phyloP scores from a whole-genome alignment of 306 rosid species.

The Lathyrus tuberosus region DNA sequence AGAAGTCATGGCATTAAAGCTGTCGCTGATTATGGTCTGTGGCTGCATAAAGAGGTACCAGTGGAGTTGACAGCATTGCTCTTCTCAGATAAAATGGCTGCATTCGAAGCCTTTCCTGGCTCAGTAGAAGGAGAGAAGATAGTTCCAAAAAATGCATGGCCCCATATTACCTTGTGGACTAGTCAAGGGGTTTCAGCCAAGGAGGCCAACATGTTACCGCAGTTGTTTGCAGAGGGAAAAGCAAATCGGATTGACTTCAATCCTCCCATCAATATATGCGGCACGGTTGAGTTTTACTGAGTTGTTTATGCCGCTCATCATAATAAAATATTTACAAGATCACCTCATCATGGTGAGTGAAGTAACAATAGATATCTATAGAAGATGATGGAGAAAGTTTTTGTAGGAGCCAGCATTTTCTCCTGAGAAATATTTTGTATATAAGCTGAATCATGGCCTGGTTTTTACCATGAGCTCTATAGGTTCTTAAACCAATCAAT shows the following conservation, averaged over 20 bases:
- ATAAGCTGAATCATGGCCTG: slow-evolving; percentile 21
- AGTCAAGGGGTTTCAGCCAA: slow-evolving; percentile 73
- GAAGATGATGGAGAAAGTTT: slow-evolving; percentile 43
- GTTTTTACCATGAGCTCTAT: slow-evolving; percentile 1
- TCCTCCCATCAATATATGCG: slow-evolving; percentile 62
- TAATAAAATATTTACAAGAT: neutral
- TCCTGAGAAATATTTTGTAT: slow-evolving; percentile 35
- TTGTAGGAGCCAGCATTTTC: slow-evolving; percentile 35
- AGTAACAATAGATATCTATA: slow-evolving; percentile 23
- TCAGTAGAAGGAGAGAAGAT: slow-evolving; percentile 74
- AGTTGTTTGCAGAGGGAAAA: slow-evolving; percentile 68
- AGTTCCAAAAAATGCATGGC: slow-evolving; percentile 74
- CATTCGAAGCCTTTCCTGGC: slow-evolving; percentile 79
- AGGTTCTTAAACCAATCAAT: neutral
- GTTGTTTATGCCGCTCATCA: slow-evolving; percentile 21
- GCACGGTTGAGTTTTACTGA: slow-evolving; percentile 66
- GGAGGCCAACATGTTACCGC: slow-evolving; percentile 76
- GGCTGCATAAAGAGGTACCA: slow-evolving; percentile 59
- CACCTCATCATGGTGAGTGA: slow-evolving; percentile 3
- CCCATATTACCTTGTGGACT: slow-evolving; percentile 88
- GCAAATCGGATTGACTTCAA: slow-evolving; percentile 65
- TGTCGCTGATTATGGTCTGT: slow-evolving; percentile 73
- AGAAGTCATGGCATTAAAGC: slow-evolving; percentile 88
- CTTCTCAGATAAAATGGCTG: slow-evolving; percentile 79
- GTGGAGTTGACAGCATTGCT: slow-evolving; percentile 72